Evolutionary conservation across 305 asterid species (phyloP).

Genomic region (Ajuga reptans): DNA sequence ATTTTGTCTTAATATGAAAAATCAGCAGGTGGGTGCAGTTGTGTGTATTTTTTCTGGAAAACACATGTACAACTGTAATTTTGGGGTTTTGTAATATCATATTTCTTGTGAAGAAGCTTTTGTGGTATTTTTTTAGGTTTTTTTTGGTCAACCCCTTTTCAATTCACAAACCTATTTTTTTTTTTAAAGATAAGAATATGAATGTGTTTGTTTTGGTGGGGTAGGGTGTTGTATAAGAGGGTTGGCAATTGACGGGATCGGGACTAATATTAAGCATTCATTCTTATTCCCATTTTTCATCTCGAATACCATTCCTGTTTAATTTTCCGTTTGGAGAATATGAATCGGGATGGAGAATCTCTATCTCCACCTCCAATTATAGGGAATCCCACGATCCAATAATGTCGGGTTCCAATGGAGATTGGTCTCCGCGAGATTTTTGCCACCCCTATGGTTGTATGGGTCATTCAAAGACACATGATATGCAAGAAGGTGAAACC

Average conservation of each 20-base stretch:
- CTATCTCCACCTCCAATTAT: too few species aligned
- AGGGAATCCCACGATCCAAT: too few species aligned
- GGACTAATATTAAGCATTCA: too few species aligned
- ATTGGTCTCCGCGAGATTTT: too few species aligned
- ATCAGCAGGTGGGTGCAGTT: neutral
- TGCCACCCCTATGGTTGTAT: too few species aligned
- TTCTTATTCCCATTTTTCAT: too few species aligned
- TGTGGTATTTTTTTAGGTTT: conserved; percentile 3
- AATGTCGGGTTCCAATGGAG: too few species aligned
- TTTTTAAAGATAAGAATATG: neutral
- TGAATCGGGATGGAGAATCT: too few species aligned
- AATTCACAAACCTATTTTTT: conserved; percentile 4
- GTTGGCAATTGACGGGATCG: neutral
- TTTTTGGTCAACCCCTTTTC: neutral
- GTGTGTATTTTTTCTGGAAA: neutral
- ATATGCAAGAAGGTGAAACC: conserved; percentile 7
- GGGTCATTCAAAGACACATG: conserved; percentile 14
- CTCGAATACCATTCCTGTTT: too few species aligned
- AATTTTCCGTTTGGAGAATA: too few species aligned
- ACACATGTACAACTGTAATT: conserved; percentile 13
- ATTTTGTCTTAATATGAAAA: conserved; percentile 22
- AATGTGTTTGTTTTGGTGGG: conserved; percentile 1
- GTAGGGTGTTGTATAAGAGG: too few species aligned
- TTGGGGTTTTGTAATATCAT: conserved; percentile 6
- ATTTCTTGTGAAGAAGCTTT: neutral